A percentile compares a stretch with the other conserved stretches of the same genome.
Conservation (phyloP, 345 rosid genomes). For the Moringa oleifera region DNA sequence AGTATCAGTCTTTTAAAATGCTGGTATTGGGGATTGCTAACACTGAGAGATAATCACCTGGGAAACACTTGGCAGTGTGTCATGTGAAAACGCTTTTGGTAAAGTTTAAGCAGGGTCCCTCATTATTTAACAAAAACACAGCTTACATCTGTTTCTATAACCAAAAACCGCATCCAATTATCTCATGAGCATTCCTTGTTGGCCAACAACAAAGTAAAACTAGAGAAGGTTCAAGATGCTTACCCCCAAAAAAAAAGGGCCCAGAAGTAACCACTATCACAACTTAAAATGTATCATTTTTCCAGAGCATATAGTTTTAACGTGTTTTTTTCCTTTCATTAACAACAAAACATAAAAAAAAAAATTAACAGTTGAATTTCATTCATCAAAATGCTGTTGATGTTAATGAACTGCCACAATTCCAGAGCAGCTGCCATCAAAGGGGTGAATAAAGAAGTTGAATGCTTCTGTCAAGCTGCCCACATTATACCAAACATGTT, state of each 20-base stretch:
- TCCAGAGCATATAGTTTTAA: not conserved
- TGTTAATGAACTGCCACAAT: not conserved
- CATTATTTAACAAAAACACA: too few relatives aligned
- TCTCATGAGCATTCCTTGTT: too few relatives aligned
- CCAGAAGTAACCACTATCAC: not conserved
- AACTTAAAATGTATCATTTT: not conserved
- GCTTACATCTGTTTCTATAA: too few relatives aligned
- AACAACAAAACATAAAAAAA: not conserved
- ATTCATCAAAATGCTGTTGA: not conserved
- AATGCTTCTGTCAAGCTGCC: not conserved
- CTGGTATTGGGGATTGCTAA: too few relatives aligned
- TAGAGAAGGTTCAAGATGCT: too few relatives aligned
- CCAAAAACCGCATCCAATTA: too few relatives aligned
- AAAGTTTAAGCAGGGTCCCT: too few relatives aligned
- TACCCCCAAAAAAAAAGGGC: not conserved
- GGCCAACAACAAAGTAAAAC: too few relatives aligned
- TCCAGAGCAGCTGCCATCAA: not conserved
- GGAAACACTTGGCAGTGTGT: too few relatives aligned
- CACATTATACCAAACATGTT: not conserved
- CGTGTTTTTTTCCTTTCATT: not conserved
- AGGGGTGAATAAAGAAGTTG: not conserved
- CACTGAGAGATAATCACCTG: too few relatives aligned
- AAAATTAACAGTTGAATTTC: not conserved
- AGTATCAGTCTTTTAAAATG: too few relatives aligned
- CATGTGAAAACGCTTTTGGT: too few relatives aligned